phyloP scores from a whole-genome alignment of 2,329 filamentous ascomycete genomes.

The Graphilbum ipis-grandicollis region DNA sequence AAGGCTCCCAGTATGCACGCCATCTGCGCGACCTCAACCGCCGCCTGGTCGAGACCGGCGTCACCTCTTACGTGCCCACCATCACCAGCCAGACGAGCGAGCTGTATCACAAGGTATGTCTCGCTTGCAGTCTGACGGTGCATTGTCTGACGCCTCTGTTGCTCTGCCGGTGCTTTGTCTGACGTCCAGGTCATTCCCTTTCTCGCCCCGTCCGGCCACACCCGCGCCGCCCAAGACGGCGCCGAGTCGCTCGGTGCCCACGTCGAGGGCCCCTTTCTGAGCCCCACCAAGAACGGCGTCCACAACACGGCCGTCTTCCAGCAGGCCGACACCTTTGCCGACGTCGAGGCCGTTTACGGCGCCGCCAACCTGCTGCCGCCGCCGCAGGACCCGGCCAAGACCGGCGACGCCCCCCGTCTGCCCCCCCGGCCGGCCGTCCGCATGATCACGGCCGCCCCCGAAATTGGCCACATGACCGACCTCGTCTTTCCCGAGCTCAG shows the following conservation, averaged over 20 bases:
- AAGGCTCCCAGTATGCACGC: conserved; percentile 48
- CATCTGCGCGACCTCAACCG: conserved; percentile 56
- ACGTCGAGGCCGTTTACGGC: conserved; percentile 59
- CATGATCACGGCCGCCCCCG: conserved; percentile 76
- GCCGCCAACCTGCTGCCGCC: conserved; percentile 39
- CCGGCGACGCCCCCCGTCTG: neutral
- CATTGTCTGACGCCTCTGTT: neutral
- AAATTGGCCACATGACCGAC: conserved; percentile 51
- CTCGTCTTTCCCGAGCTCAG: conserved; percentile 48
- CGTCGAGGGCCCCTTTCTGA: conserved; percentile 81
- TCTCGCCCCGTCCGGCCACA: conserved; percentile 51
- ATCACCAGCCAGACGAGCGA: conserved; percentile 66
- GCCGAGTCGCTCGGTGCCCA: conserved; percentile 82
- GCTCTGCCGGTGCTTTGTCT: neutral
- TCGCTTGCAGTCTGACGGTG: no score
- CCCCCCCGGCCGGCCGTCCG: conserved; percentile 35
- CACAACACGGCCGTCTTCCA: conserved; percentile 61
- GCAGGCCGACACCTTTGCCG: conserved; percentile 42
- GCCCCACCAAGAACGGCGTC: conserved; percentile 67
- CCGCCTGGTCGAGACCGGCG: conserved; percentile 57
- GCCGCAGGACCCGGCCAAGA: conserved; percentile 6
- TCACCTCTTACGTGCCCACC: conserved; percentile 78
- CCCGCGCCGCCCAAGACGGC: conserved; percentile 46
- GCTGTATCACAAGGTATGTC: conserved; percentile 70
- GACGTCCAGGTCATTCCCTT: conserved; percentile 46